These are phyloP conservation scores for Pseudophaeomoniella oleicola DNA, from an alignment of 2,329 filamentous ascomycete species.

Conservation along the genomic window DNA sequence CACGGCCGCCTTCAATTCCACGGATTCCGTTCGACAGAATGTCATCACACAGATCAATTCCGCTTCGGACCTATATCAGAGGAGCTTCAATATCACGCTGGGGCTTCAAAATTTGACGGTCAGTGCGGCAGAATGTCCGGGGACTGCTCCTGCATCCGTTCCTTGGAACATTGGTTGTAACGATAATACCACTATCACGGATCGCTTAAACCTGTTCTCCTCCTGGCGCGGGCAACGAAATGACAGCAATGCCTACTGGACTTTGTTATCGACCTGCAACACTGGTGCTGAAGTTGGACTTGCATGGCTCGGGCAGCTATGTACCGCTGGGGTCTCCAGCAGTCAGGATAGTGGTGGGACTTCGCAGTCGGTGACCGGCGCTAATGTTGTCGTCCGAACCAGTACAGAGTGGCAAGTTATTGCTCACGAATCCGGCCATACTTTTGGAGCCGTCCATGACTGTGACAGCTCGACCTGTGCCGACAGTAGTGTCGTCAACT, in stretches of 20 bases:
- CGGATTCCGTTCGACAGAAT: constrained; percentile 52
- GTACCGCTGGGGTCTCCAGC: constrained; percentile 43
- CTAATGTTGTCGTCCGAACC: constrained; percentile 80
- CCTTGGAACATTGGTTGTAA: constrained; percentile 76
- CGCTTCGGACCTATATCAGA: constrained; percentile 78
- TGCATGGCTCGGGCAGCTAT: constrained; percentile 85
- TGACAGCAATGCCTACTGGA: constrained; percentile 89
- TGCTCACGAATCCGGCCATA: constrained; percentile 87
- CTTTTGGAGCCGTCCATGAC: constrained; percentile 91
- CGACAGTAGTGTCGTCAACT: constrained; percentile 42
- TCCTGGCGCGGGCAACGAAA: constrained; percentile 64
- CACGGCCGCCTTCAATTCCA: constrained; percentile 53
- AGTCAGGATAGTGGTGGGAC: constrained; percentile 33
- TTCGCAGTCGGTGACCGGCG: constrained; percentile 61
- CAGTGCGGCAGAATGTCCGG: constrained; percentile 60
- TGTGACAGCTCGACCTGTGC: constrained; percentile 57
- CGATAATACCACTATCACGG: constrained; percentile 46
- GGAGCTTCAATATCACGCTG: constrained; percentile 85
- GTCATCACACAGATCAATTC: constrained; percentile 73
- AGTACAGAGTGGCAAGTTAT: constrained; percentile 87
- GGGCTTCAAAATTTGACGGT: constrained; percentile 78
- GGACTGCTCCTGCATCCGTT: constrained; percentile 47
- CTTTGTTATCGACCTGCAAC: constrained; percentile 65
- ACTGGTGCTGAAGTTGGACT: constrained; percentile 77
- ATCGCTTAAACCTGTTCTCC: constrained; percentile 77